phyloP scores from a whole-genome alignment of 495 filamentous ascomycete genomes.

The Hypoxylon subgilvum region DNA sequence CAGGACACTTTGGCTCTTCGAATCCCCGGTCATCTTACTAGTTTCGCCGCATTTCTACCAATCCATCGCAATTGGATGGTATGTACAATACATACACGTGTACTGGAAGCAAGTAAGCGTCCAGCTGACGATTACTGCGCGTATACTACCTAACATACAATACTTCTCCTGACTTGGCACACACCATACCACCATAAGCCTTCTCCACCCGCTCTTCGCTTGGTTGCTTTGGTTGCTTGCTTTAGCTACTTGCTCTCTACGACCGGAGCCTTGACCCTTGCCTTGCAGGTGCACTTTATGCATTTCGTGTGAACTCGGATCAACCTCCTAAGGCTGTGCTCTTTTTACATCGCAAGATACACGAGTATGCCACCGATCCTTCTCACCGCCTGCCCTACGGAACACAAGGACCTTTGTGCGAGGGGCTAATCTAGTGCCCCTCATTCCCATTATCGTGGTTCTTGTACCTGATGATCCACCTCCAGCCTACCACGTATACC shows the following conservation, averaged over 20 bases:
- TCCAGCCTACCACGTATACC: constrained; percentile 36
- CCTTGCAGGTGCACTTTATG: constrained; percentile 17
- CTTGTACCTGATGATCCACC: constrained; percentile 41
- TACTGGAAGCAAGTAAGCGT: constrained; percentile 12
- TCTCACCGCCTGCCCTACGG: constrained; percentile 30
- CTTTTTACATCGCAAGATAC: constrained; percentile 20
- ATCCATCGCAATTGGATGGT: constrained; percentile 22
- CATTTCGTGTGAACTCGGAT: constrained; percentile 18
- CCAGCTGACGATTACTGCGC: constrained; percentile 29
- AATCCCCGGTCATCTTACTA: constrained; percentile 27
- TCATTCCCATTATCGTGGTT: constrained; percentile 37
- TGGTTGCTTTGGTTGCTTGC: neutral
- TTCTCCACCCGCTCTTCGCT: constrained; percentile 28
- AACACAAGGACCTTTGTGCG: constrained; percentile 22
- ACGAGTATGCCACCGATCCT: constrained; percentile 27
- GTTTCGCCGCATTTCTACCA: constrained; percentile 33
- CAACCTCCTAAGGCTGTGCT: constrained; percentile 17
- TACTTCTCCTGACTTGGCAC: constrained; percentile 1
- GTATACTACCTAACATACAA: no score
- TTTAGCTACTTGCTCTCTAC: no score
- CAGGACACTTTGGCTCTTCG: no score
- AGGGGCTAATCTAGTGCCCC: constrained; percentile 19
- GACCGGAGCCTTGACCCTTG: constrained; percentile 29
- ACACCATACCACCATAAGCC: constrained; percentile 19
- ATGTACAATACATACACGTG: constrained; percentile 2